phyloP scores from a whole-genome alignment of 192 early-diverging fungal genomes.

The Obelidium mucronatum region DNA sequence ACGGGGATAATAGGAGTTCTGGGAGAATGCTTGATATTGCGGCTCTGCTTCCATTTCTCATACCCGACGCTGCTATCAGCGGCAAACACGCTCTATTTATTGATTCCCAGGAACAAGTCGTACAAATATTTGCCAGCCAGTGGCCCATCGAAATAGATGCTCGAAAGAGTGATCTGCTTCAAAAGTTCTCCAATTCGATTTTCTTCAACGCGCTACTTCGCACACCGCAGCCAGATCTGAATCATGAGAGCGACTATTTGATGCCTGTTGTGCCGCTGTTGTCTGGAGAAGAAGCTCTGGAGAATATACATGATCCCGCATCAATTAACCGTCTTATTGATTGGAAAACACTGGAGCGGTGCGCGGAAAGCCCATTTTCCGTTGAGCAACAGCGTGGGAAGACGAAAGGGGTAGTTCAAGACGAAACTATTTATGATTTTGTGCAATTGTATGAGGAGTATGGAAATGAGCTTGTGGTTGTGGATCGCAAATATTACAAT shows the following conservation, averaged over 20 bases:
- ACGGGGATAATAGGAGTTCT: neutral
- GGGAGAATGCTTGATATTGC: conserved; percentile 18
- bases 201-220: conserved; percentile 13
- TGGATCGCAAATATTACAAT: conserved; percentile 42
- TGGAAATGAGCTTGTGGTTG: conserved; percentile 33
- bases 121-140: neutral
- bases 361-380: neutral
- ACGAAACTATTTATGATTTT: conserved; percentile 3
- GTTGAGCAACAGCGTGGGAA: neutral
- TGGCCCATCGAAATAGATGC: conserved; percentile 1
- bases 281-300: neutral
- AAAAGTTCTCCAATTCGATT: conserved; percentile 12
- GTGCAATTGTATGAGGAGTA: neutral
- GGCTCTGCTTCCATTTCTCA: neutral
- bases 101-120: neutral
- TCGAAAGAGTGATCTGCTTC: neutral
- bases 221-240: neutral
- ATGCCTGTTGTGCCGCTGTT: conserved; percentile 9
- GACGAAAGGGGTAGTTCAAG: neutral
- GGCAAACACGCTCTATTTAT: neutral
- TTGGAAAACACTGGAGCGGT: neutral
- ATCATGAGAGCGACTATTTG: conserved; percentile 17
- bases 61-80: neutral
- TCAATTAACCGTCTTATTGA: conserved; percentile 1
- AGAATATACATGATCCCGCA: neutral